Conservation (phyloP, 2,329 filamentous ascomycete genomes). For the Aspergillus viridinutans region DNA sequence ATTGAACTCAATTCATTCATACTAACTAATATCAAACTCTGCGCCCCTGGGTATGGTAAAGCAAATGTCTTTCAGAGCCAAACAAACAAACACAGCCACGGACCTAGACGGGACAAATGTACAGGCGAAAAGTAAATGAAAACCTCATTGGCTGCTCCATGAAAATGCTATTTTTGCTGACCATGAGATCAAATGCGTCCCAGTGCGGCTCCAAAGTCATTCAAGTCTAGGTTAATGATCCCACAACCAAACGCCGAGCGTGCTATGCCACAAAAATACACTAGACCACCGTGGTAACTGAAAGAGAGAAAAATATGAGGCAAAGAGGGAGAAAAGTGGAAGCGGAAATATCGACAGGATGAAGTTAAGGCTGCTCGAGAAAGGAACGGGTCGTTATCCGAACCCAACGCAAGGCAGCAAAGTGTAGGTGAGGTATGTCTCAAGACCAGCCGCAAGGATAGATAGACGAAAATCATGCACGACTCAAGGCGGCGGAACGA, state of each 20-base stretch:
- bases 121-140: conserved; percentile 13
- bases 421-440: not conserved
- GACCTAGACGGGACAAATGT: conserved; percentile 23
- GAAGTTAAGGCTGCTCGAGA: conserved; percentile 1
- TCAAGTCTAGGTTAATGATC: conserved; percentile 33
- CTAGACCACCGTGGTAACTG: conserved; percentile 20
- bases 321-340: conserved; percentile 14
- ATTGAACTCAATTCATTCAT: conserved; percentile 8
- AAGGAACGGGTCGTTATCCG: not conserved
- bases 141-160: conserved; percentile 27
- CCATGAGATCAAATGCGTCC: conserved; percentile 33
- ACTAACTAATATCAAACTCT: conserved; percentile 15
- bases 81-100: conserved; percentile 19
- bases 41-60: conserved; percentile 22
- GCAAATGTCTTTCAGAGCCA: conserved; percentile 23
- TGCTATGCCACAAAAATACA: conserved; percentile 36
- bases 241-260: conserved; percentile 34
- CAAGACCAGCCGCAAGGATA: not conserved
- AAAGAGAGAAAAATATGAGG: conserved; percentile 13
- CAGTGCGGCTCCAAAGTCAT: conserved; percentile 30
- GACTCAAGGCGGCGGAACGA: conserved; percentile 18
- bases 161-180: conserved; percentile 29
- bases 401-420: not conserved
- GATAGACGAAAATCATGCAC: conserved; percentile 12
- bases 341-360: conserved; percentile 16